A percentile compares a stretch with the other conserved stretches of the same genome.
phyloP scores from a whole-genome alignment of 176 grass and related monocot genomes.

The Tuctoria greenei region DNA sequence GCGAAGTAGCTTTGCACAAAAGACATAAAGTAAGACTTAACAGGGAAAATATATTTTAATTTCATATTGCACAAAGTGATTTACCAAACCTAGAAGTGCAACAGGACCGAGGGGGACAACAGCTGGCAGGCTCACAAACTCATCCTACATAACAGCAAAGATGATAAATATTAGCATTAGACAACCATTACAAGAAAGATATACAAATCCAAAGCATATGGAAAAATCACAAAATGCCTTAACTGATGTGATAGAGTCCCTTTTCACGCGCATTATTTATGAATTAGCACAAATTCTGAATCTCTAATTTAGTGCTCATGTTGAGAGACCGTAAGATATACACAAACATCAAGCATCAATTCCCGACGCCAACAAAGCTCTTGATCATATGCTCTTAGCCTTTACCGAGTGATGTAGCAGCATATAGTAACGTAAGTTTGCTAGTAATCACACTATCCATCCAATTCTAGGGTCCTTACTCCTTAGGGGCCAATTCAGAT shows the following conservation, averaged over 20 bases:
- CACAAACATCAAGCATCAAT: slow-evolving; percentile 10
- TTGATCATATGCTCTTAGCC: slow-evolving; percentile 1
- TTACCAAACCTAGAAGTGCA: slow-evolving; percentile 98
- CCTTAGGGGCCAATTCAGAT: not conserved
- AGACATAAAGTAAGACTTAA: not conserved
- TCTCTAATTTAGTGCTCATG: not conserved
- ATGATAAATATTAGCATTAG: not conserved
- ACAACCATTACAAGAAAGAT: not conserved
- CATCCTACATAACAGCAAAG: slow-evolving; percentile 60
- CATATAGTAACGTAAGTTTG: not conserved
- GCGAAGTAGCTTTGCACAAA: not conserved
- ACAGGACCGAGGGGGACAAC: slow-evolving; percentile 75
- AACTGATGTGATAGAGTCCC: not conserved
- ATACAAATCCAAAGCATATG: not conserved
- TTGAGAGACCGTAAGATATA: not conserved
- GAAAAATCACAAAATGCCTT: not conserved
- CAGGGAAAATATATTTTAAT: not conserved
- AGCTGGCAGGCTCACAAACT: slow-evolving; percentile 77
- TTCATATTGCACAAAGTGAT: slow-evolving; percentile 6
- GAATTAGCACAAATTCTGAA: not conserved
- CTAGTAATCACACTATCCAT: not conserved
- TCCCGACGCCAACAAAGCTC: not conserved
- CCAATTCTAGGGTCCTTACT: not conserved
- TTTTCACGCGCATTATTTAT: not conserved
- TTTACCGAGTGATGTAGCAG: not conserved